phyloP scores from a whole-genome alignment of 164 flowering plant species.

The Taxillus chinensis region DNA sequence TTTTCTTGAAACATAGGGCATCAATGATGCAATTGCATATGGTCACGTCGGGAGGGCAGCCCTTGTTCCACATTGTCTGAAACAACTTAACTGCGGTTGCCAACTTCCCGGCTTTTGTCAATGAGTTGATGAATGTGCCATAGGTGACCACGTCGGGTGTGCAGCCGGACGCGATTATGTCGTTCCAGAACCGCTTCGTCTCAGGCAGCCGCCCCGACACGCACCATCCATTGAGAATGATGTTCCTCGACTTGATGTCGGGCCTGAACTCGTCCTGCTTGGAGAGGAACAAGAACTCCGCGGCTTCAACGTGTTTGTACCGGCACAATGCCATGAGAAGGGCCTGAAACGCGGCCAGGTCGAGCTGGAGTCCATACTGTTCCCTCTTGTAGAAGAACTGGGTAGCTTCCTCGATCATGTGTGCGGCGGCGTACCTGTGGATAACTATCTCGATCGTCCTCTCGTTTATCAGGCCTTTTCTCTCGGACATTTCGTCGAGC shows the following conservation, averaged over 20 bases:
- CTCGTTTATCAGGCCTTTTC: constrained; percentile 37
- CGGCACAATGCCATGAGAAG: constrained; percentile 67
- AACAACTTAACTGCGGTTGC: constrained; percentile 54
- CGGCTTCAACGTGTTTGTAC: constrained; percentile 78
- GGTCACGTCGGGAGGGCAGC: constrained; percentile 57
- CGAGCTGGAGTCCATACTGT: constrained; percentile 37
- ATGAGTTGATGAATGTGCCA: constrained; percentile 63
- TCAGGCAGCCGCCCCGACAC: constrained; percentile 59
- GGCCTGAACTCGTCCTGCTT: constrained; percentile 35
- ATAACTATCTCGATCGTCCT: constrained; percentile 43
- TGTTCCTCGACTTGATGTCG: constrained; percentile 60
- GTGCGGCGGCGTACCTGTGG: constrained; percentile 60
- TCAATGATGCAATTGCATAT: constrained; percentile 81
- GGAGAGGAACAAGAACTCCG: constrained; percentile 51
- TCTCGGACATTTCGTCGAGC: constrained; percentile 72
- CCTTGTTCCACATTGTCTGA: constrained; percentile 62
- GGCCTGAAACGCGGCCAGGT: constrained; percentile 54
- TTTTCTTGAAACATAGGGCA: constrained; percentile 89
- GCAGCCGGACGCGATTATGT: constrained; percentile 52
- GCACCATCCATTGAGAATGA: constrained; percentile 91
- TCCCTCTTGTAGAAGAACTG: constrained; percentile 44
- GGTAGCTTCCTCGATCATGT: constrained; percentile 61
- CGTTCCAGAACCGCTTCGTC: constrained; percentile 84
- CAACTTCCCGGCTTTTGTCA: constrained; percentile 69
- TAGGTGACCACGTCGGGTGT: constrained; percentile 56